Evolutionary conservation across 306 rosid genomes (phyloP), one percentile per base, ranked within the genome.

Genomic region (Pyrus betulifolia): DNA sequence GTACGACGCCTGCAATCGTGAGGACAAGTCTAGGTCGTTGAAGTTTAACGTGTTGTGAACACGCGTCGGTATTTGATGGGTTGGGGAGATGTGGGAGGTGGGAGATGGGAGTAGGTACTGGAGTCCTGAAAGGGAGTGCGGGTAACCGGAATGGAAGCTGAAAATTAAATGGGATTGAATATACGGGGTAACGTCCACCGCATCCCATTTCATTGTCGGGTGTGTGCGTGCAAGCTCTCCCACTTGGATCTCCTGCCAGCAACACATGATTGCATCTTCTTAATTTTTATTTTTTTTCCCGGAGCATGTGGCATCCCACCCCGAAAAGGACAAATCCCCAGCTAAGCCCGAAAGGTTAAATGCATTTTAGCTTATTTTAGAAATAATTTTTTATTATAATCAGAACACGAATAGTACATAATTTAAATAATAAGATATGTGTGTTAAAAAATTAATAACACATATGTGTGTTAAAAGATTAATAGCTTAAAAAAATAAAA

Each of bases 161-260:
- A 61, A 62, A 62, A 61, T 62, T 21, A 74, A 74, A 45, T 74
- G 46, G 61, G 64, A 59, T 49, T 62, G 78, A 74, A 62, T 74
- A 74, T 62, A 55, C 42, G 61, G 4, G 31, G 62, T 28, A 30
- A 74, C 62, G 78, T 74, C 78, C 78, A 74, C 33, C 49, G 25
- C 70, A 19, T 74, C 78, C 25, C 35, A 60, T 63, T 74, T 63
- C 78, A 12, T 74, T 21, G 78, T 62, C 61, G 25, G 61, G 55
- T 4, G 62, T 38, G 11, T 45, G 46, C 70, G 70, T 74, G 78
- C 69, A 21, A 6, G 18, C 35, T 18, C 69, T 27, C 77, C 77
- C 31, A 18, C 44, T 27, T 45, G 33, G 61, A 62, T 74, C 61
- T 62, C 30, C 31, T 19, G 61, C 78, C 33, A 62, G 70, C 23